These are phyloP conservation scores for Lactarius tabidus DNA, from an alignment of 768 basidiomycete species.

Conservation along the genomic window DNA sequence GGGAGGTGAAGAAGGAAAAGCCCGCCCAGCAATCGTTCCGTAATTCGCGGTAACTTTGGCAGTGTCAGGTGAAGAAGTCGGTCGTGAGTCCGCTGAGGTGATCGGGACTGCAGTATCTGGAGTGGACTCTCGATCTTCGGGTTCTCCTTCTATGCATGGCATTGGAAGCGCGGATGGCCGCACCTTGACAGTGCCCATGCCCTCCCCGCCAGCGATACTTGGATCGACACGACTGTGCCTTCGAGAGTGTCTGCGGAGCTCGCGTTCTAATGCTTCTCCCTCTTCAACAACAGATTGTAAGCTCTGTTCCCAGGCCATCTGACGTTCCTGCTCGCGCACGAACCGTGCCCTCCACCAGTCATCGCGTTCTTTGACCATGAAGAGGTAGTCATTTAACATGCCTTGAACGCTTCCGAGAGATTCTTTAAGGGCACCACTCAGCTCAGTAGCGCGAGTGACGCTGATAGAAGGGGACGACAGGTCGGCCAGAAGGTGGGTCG, in stretches of 20 bases:
- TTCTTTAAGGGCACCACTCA: constrained; percentile 54
- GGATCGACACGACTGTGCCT: constrained; percentile 47
- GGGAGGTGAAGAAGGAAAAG: constrained; percentile 6
- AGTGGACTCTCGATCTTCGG: neutral
- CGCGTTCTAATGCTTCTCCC: constrained; percentile 77
- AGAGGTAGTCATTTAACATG: constrained; percentile 61
- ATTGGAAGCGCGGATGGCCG: constrained; percentile 23
- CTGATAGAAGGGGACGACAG: constrained; percentile 35
- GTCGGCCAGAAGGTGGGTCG: constrained; percentile 56
- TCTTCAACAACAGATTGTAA: constrained; percentile 80
- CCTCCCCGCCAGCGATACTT: constrained; percentile 29
- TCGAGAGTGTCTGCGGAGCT: constrained; percentile 61
- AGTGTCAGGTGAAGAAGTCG: constrained; percentile 8
- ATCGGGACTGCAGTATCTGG: constrained; percentile 15
- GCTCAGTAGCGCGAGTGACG: constrained; percentile 31
- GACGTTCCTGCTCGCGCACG: constrained; percentile 57
- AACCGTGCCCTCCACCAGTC: constrained; percentile 69
- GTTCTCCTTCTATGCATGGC: constrained; percentile 7
- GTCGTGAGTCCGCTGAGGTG: neutral
- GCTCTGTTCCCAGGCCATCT: constrained; percentile 86
- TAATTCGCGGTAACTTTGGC: neutral
- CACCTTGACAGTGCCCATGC: constrained; percentile 23
- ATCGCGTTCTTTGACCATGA: constrained; percentile 75
- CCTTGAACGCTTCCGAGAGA: constrained; percentile 53
- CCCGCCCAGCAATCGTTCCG: neutral